Evolutionary conservation across 2,329 filamentous ascomycete species (phyloP), one percentile per base, ranked within the genome.

Genomic region (Grosmannia huntii): DNA sequence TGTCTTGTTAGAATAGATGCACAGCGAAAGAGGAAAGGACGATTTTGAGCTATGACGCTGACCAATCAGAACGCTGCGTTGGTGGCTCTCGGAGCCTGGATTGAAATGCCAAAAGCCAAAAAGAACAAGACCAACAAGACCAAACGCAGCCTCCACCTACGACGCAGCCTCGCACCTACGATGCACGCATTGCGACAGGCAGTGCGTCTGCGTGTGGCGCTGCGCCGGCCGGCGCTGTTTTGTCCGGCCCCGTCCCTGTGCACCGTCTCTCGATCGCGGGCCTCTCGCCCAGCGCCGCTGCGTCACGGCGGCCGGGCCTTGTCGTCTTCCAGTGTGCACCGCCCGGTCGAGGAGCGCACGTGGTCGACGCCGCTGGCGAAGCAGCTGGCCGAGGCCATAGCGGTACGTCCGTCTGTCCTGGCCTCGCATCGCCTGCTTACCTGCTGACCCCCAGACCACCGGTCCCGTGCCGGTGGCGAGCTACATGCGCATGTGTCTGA

Each of bases 401-500:
- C 85, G 64, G 91, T 95, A 78, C n/a, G n/a, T n/a, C n/a, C n/a
- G n/a, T n/a, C n/a, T n/a, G n/a, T n/a, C n/a, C n/a, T n/a, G 58
- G 38, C 14, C 10, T 44, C 19, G 38, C 14, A 44, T 12, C 16
- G 4, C 41, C 41, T 21, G 4, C 44, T 21, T 44, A 14, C n/a
- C 5, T 25, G 9, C 21, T 27, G n/a, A 44, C 36, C 9, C 7
- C 21, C 5, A 77, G 74, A 72, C 86, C 48, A 97, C 94, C 12
- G 94, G 94, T 0, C 92, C 94, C 4, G 84, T 97, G 31, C 89
- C 94, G 0, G 81, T 99, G 61, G 91, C 94, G 5, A 86, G 90
- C 56, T 99, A 91, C 71, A 99, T 99, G 94, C 91, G 94, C 69
- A 95, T 97, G 85, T 96, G 92, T 70, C 82, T 99, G 62, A 99